Percentiles rank a stretch among this genome's conserved stretches.
Evolutionary conservation across 345 rosid genomes (phyloP).

Genomic region (Heritiera fomes): DNA sequence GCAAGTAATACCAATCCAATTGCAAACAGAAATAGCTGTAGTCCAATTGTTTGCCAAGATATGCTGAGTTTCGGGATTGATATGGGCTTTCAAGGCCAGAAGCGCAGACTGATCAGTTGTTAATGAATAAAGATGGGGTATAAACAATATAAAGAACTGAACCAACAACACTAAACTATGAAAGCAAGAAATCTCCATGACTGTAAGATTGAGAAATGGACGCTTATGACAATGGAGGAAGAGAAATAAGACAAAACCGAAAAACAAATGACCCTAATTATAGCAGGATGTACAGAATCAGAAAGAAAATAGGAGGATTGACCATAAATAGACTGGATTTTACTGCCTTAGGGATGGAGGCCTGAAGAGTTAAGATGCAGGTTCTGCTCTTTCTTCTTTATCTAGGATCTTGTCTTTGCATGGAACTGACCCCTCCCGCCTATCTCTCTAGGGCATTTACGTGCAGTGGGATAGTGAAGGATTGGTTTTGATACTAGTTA

Average conservation of each 20-base stretch:
- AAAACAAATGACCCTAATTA: background rate
- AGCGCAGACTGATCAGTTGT: conserved; percentile 17
- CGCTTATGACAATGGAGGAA: background rate
- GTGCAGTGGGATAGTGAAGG: no score
- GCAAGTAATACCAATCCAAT: conserved; percentile 33
- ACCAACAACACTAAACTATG: background rate
- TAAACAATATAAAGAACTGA: no score
- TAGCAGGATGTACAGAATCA: no score
- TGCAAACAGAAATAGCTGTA: background rate
- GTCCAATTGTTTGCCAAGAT: conserved; percentile 28
- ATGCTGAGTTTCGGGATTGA: conserved; percentile 10
- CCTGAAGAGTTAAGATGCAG: no score
- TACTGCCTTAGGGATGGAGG: no score
- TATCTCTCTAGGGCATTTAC: no score
- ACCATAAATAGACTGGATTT: no score
- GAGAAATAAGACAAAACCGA: background rate
- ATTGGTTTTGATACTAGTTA: no score
- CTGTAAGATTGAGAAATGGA: background rate
- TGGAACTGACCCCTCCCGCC: no score
- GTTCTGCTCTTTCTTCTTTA: no score
- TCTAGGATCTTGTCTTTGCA: no score
- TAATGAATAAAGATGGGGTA: background rate
- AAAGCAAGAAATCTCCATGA: background rate
- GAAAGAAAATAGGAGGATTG: no score
- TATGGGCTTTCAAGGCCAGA: conserved; percentile 19